These are phyloP conservation scores for Euryodendron excelsum DNA, from an alignment of 148 eudicot species.

Conservation along the genomic window DNA sequence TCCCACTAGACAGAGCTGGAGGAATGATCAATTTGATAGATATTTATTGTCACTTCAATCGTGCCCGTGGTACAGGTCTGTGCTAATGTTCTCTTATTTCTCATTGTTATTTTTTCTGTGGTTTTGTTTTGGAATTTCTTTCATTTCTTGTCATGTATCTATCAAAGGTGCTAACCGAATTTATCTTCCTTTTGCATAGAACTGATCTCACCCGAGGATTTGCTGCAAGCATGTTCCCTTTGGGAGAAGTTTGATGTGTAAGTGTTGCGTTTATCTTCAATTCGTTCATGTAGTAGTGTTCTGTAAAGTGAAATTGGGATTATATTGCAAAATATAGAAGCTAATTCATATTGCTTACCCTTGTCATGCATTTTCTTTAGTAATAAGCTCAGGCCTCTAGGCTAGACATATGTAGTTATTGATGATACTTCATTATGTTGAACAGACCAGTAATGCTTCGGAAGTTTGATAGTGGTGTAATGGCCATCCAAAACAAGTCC, in stretches of 20 bases:
- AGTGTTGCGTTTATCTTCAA: conserved; percentile 22
- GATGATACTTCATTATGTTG: conserved; percentile 14
- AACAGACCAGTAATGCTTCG: conserved; percentile 87
- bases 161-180: neutral
- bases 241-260: conserved; percentile 99
- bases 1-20: conserved; percentile 94
- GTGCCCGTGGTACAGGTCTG: conserved; percentile 97
- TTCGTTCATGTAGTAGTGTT: neutral
- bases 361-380: neutral
- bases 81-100: conserved; percentile 5
- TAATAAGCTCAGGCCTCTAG: neutral
- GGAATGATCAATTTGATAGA: conserved; percentile 93
- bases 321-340: neutral
- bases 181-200: conserved; percentile 39
- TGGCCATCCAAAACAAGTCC: conserved; percentile 85
- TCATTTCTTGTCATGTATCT: conserved; percentile 10
- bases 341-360: neutral
- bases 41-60: conserved; percentile 87
- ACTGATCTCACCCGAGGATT: conserved; percentile 94
- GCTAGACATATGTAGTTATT: conserved; percentile 6
- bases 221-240: conserved; percentile 81
- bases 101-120: neutral
- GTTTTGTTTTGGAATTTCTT: neutral
- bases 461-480: conserved; percentile 93
- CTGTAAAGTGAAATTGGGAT: neutral